These are phyloP conservation scores for Aspergillus incahuasiensis DNA, from an alignment of 495 filamentous ascomycete genomes.

Conservation along the genomic window DNA sequence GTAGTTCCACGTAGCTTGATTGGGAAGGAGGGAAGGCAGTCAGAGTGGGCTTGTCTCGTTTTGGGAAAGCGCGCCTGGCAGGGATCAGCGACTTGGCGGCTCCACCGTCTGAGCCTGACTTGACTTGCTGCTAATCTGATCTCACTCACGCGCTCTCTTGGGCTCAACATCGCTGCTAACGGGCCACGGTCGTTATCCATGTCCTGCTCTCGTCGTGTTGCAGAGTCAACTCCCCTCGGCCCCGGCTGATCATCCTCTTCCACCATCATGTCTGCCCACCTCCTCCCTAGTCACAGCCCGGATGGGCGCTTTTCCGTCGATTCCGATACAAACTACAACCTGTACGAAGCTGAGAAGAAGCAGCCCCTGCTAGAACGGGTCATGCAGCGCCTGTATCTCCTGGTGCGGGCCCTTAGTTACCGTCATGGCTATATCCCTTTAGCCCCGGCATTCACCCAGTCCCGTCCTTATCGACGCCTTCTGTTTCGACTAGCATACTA, in stretches of 20 bases:
- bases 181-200: not conserved
- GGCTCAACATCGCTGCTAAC: too few relatives aligned
- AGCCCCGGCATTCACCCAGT: not conserved
- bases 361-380: not conserved
- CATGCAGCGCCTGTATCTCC: not conserved
- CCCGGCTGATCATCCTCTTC: not conserved
- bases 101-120: too few relatives aligned
- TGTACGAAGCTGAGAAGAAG: not conserved
- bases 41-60: too few relatives aligned
- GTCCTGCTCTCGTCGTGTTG: not conserved
- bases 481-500: not conserved
- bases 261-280: not conserved
- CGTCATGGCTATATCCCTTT: not conserved
- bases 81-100: too few relatives aligned
- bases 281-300: not conserved
- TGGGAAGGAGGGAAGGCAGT: too few relatives aligned
- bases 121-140: too few relatives aligned
- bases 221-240: not conserved
- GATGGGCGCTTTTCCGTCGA: not conserved
- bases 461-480: not conserved
- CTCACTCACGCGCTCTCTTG: too few relatives aligned
- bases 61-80: too few relatives aligned
- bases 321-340: not conserved
- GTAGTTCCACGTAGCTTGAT: too few relatives aligned
- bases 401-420: not conserved